Evolutionary conservation across 768 basidiomycete species (phyloP).

Genomic region (Brasilioporus rufonigricans): DNA sequence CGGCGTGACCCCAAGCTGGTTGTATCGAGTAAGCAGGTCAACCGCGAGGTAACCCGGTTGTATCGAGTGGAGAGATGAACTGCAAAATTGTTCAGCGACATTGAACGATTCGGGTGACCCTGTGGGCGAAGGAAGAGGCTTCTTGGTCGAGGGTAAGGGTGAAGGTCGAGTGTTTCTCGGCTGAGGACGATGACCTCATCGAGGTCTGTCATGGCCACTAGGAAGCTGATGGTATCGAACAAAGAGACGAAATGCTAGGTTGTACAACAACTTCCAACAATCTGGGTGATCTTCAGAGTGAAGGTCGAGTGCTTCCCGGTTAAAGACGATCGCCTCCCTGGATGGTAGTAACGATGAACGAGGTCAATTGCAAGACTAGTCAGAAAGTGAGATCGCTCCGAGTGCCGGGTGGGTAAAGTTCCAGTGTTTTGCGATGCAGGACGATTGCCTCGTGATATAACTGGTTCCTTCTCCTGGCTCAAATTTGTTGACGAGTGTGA

Average conservation of each 20-base stretch:
- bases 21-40: too few species aligned
- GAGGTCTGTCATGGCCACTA: not conserved
- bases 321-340: not conserved
- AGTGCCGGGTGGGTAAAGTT: not conserved
- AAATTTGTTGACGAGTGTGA: not conserved
- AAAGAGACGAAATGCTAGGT: not conserved
- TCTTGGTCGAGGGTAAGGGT: too few species aligned
- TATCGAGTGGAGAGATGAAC: too few species aligned
- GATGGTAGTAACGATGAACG: not conserved
- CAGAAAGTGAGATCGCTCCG: not conserved
- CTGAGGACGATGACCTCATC: not conserved
- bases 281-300: not conserved
- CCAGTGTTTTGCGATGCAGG: not conserved
- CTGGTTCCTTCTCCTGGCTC: not conserved
- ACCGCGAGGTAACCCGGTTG: too few species aligned
- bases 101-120: not conserved
- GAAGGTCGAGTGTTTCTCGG: not conserved
- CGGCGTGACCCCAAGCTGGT: too few species aligned
- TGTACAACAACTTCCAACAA: not conserved
- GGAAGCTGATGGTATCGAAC: not conserved
- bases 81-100: too few species aligned
- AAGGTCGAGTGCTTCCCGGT: not conserved
- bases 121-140: not conserved
- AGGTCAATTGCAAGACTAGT: not conserved
- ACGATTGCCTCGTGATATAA: not conserved